phyloP scores from a whole-genome alignment of 176 grass and related monocot species.

The Secale cereale region DNA sequence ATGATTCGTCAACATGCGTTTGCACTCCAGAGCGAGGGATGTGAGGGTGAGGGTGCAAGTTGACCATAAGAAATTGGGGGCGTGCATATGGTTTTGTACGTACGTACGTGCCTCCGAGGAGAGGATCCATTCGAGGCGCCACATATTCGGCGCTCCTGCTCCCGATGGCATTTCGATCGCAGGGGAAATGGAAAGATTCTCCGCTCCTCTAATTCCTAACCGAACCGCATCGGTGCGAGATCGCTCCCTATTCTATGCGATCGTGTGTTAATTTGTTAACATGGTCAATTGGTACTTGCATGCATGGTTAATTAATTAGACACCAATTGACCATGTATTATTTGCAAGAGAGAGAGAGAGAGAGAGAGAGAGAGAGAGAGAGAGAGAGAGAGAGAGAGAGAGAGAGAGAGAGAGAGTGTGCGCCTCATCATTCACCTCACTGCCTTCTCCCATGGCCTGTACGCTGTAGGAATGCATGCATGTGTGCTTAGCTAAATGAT shows the following conservation, averaged over 20 bases:
- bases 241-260: not conserved
- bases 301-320: not conserved
- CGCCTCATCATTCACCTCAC: constrained; percentile 46
- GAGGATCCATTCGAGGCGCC: constrained; percentile 48
- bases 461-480: not conserved
- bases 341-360: no score
- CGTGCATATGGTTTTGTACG: constrained; percentile 18
- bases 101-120: constrained; percentile 30
- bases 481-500: not conserved
- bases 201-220: constrained; percentile 37
- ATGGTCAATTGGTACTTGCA: not conserved
- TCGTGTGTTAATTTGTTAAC: not conserved
- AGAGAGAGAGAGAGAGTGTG: not conserved
- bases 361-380: not conserved
- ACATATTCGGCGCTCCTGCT: constrained; percentile 47
- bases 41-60: not conserved
- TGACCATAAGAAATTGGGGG: constrained; percentile 10
- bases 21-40: not conserved
- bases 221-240: constrained; percentile 31
- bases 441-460: constrained; percentile 17
- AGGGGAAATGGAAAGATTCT: constrained; percentile 37
- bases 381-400: no score
- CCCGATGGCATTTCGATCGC: constrained; percentile 26
- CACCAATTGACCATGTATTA: not conserved
- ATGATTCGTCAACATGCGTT: not conserved